These are phyloP conservation scores for Aspergillus versicolor DNA, from an alignment of 2,329 filamentous ascomycete species.

Conservation along the genomic window DNA sequence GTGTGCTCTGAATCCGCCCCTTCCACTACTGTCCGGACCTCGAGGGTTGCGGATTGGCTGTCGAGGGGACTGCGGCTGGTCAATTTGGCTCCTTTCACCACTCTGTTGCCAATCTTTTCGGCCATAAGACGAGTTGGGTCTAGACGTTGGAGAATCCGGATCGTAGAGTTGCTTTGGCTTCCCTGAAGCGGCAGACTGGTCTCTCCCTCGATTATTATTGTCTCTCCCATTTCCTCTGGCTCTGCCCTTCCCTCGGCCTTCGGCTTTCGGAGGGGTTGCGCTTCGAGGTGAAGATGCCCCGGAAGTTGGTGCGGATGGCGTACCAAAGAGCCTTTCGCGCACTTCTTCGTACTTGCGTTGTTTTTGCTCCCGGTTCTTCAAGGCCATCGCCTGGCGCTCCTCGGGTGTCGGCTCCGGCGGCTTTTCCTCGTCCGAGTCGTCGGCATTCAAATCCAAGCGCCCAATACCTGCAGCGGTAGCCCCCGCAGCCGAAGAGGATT, in stretches of 20 bases:
- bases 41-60: constrained; percentile 71
- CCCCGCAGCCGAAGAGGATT: constrained; percentile 49
- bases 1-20: constrained; percentile 75
- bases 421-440: constrained; percentile 67
- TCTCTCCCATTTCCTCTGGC: constrained; percentile 51
- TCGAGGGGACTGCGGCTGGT: constrained; percentile 37
- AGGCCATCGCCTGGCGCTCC: constrained; percentile 74
- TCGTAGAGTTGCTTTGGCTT: constrained; percentile 69
- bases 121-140: constrained; percentile 54
- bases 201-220: constrained; percentile 38
- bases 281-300: constrained; percentile 63
- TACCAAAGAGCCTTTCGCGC: constrained; percentile 82
- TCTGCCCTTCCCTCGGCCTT: constrained; percentile 46
- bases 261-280: constrained; percentile 56
- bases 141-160: constrained; percentile 66
- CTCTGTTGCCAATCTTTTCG: constrained; percentile 40
- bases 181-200: constrained; percentile 37
- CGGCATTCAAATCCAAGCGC: constrained; percentile 46
- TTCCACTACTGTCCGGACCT: constrained; percentile 74
- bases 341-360: constrained; percentile 87
- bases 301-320: constrained; percentile 44
- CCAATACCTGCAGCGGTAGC: constrained; percentile 45
- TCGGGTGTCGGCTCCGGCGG: constrained; percentile 67
- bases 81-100: constrained; percentile 41
- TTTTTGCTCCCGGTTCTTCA: constrained; percentile 82